These are phyloP conservation scores for Phialophora chinensis DNA, from an alignment of 2,329 filamentous ascomycete species.

Conservation along the genomic window DNA sequence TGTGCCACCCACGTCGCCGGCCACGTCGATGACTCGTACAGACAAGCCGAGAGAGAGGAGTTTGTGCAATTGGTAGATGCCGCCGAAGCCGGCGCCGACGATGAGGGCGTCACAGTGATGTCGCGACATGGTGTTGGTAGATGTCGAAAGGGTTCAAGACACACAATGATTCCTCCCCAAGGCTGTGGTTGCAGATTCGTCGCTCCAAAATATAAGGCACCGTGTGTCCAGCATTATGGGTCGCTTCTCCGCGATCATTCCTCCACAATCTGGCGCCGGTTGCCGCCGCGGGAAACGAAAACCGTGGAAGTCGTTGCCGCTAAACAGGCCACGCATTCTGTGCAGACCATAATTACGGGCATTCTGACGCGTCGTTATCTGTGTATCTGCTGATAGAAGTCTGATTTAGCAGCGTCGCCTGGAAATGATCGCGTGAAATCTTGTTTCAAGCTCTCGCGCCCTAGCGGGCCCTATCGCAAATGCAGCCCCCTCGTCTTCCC, in stretches of 20 bases:
- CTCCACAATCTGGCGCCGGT: conserved; percentile 2
- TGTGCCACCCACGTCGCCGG: conserved; percentile 49
- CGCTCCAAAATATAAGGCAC: not conserved
- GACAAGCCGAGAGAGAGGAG: conserved; percentile 58
- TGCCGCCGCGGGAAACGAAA: conserved; percentile 20
- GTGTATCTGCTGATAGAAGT: not conserved
- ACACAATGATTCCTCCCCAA: not conserved
- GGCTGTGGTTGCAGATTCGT: not conserved
- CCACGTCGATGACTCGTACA: conserved; percentile 59
- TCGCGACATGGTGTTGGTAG: conserved; percentile 4
- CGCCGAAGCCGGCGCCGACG: conserved; percentile 46
- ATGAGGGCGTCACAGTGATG: conserved; percentile 39
- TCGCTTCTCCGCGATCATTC: not conserved
- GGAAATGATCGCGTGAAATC: not conserved
- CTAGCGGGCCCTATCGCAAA: not conserved
- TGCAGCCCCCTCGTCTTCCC: no score
- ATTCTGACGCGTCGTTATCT: not conserved
- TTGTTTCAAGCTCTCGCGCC: not conserved
- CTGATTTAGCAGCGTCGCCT: not conserved
- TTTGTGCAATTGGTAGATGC: conserved; percentile 59
- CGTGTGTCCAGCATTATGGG: not conserved
- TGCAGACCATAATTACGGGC: not conserved
- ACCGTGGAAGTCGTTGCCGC: conserved; percentile 10
- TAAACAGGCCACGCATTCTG: not conserved
- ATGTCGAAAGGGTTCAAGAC: not conserved